Conservation (phyloP, 208 protist species). For the Porcisia hertigi region DNA sequence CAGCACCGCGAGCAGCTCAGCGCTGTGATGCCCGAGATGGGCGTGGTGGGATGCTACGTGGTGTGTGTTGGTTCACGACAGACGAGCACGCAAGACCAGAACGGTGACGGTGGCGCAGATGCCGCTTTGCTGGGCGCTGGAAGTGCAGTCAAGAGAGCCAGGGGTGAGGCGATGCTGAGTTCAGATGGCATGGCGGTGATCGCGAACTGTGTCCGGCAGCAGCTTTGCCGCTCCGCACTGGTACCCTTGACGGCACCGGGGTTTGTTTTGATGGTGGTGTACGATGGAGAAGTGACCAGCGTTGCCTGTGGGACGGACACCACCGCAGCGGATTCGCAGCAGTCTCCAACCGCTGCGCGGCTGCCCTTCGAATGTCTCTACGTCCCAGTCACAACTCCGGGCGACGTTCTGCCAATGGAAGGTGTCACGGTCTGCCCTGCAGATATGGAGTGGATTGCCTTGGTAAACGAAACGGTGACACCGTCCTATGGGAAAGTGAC, state of each 20-base stretch:
- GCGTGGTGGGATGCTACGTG: conserved; percentile 73
- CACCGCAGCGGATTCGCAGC: not conserved
- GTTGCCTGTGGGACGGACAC: not conserved
- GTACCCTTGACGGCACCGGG: conserved; percentile 8
- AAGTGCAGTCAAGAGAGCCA: conserved; percentile 5
- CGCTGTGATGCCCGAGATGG: conserved; percentile 53
- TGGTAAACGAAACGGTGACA: conserved; percentile 6
- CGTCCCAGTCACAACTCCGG: not conserved
- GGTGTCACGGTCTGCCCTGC: conserved; percentile 6
- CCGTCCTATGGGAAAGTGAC: not conserved
- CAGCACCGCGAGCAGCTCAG: conserved; percentile 40
- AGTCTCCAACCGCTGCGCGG: not conserved
- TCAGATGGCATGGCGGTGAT: conserved; percentile 36
- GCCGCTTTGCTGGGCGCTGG: not conserved
- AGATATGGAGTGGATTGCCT: conserved; percentile 34
- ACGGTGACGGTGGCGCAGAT: not conserved
- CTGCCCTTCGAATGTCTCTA: conserved; percentile 22
- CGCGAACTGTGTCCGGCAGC: conserved; percentile 17
- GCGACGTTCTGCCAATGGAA: not conserved
- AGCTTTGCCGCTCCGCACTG: conserved; percentile 7
- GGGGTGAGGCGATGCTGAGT: conserved; percentile 4
- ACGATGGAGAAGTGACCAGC: conserved; percentile 19
- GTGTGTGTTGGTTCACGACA: conserved; percentile 28
- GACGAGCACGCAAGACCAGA: not conserved
- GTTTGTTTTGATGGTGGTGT: conserved; percentile 15